Evolutionary conservation across 1,284 basidiomycete genomes (phyloP), one percentile per base, ranked within the genome.

Genomic region (Apiotrichum siamense): DNA sequence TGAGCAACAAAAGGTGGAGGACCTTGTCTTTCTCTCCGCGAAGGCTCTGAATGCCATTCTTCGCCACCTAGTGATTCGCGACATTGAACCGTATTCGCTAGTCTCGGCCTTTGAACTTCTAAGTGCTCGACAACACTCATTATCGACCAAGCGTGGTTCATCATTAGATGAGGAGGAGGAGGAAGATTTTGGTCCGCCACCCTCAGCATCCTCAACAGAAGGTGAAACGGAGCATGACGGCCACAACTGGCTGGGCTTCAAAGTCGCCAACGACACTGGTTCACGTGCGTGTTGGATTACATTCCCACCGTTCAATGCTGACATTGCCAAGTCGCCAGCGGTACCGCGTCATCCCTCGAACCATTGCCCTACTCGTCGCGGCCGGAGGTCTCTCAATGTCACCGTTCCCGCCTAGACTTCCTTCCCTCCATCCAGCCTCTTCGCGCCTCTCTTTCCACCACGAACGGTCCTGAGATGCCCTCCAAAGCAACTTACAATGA

Each of bases 91-190:
- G 12, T 40, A 50, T 26, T 46, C 43, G 4, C 41, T 59, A 7
- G 32, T 55, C 23, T 39, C 54, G 2, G 46, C 46, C 13, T 55
- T 50, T 20, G 57, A 59, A 21, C 37, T 55, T 12, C 35, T 59
- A 11, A 51, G 41, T 18, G 41, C 23, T 32, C 26, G n/a, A 13
- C 41, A 21, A 29, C 40, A 5, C 32, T 18, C 21, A 6, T 38
- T 12, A 27, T 41, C 33, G 21, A 7, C 12, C 36, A 40, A 11
- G 11, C 33, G n/a, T 3, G 15, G 33, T n/a, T 43, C 44, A n/a
- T 27, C 13, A 10, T 24, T 45, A 6, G 33, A 45, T 15, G 54
- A 55, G 6, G 49, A 52, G 24, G 57, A 55, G 11, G 57, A 51
- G 2, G 57, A 58, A 12, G 54, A 50, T 21, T 52, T 46, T 45